A percentile compares a stretch with the other conserved stretches of the same genome.
Evolutionary conservation across 768 basidiomycete species (phyloP).

Genomic region (Leccinum truebloodii): DNA sequence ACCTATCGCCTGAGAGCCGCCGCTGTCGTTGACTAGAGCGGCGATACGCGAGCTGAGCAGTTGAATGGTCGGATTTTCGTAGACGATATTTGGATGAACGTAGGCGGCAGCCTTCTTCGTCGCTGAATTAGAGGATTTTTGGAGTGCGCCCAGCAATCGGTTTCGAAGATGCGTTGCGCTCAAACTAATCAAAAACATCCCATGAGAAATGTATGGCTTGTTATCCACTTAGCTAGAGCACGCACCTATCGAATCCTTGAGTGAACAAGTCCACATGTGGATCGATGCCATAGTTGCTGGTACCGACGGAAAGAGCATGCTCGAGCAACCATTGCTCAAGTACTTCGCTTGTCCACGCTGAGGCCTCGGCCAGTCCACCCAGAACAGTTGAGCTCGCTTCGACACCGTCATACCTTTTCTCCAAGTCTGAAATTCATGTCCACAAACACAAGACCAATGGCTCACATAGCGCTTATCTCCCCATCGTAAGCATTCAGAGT

Average conservation of each 20-base stretch:
- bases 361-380: constrained; percentile 22
- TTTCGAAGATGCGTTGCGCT: constrained; percentile 33
- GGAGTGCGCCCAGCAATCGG: constrained; percentile 23
- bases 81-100: constrained; percentile 36
- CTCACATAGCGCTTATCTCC: constrained; percentile 52
- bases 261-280: constrained; percentile 29
- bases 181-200: constrained; percentile 18
- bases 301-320: constrained; percentile 20
- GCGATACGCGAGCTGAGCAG: constrained; percentile 30
- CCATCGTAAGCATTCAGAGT: constrained; percentile 39
- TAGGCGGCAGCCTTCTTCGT: constrained; percentile 23
- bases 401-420: constrained; percentile 33
- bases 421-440: background rate
- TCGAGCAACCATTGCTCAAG: constrained; percentile 32
- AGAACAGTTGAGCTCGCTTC: constrained; percentile 26
- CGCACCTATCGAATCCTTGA: constrained; percentile 41
- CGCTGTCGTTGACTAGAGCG: constrained; percentile 5
- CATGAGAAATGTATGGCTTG: background rate
- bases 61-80: constrained; percentile 42
- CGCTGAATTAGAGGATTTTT: constrained; percentile 32
- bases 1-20: background rate
- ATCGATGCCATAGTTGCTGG: constrained; percentile 1
- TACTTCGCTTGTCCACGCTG: constrained; percentile 22
- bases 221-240: background rate
- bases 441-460: background rate